Evolutionary conservation across 306 rosid species (phyloP), one percentile per base, ranked within the genome.

Genomic region (Dryas drummondii): DNA sequence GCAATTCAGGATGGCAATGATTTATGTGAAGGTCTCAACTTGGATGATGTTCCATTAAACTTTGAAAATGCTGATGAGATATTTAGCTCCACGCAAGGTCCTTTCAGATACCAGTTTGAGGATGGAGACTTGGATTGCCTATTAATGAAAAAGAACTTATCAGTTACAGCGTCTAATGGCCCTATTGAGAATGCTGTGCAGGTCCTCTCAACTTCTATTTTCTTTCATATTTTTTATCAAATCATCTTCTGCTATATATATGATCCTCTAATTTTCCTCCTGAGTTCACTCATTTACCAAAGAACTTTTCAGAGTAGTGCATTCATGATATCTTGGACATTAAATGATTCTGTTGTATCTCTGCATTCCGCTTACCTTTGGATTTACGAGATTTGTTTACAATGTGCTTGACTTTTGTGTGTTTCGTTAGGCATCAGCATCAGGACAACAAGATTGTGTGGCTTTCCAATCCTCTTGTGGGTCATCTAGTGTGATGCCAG

Each of bases 61-160:
- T 82, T 86, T 22, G 90, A 80, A 49, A 79, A 9, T 68, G 81
- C 56, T 22, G 89, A 84, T 19, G 94, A 80, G 68, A 77, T 89
- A 73, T 84, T 91, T 74, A 84, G 79, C 37, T 67, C 82, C 71
- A 68, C 88, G 6, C 88, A 78, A 85, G 90, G 45, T 82, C 77
- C 83, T 44, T 8, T 79, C 45, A 76, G 76, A 82, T 88, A 64
- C 82, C 86, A 72, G 41, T 83, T 83, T 70, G 87, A 86, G 71
- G 88, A 83, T 71, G 91, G 91, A 70, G 89, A 82, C 78, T 54
- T 87, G 62, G 87, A 88, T 26, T 85, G 86, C 77, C 78, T 87
- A 13, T 76, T 90, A 66, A 81, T 85, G 89, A 94, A 83, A 47
- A 90, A 81, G 59, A 88, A 81, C 82, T 42, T 76, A 46, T 72